Conservation (phyloP, 805 yeast species). For the Pichia membranifaciens region DNA sequence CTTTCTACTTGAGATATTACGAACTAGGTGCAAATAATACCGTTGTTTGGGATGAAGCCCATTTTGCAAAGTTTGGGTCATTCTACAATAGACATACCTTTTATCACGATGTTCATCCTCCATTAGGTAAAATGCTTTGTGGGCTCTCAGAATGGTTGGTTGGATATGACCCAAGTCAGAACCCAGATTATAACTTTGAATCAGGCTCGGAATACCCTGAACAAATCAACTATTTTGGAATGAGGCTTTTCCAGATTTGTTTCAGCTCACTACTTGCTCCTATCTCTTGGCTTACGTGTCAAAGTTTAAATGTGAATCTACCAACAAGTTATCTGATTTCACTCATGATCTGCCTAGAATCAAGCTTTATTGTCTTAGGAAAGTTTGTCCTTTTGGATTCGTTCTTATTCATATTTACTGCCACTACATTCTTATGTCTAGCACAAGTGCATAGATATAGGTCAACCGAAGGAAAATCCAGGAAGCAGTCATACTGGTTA, state of each 20-base stretch:
- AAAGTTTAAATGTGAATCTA: slow-evolving; percentile 46
- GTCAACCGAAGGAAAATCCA: slow-evolving; percentile 32
- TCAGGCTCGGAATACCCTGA: slow-evolving; percentile 63
- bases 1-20: slow-evolving; percentile 54
- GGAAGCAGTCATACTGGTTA: slow-evolving; percentile 49
- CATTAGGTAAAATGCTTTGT: slow-evolving; percentile 88
- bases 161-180: slow-evolving; percentile 37
- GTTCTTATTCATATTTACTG: slow-evolving; percentile 69
- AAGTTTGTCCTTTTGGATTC: slow-evolving; percentile 74
- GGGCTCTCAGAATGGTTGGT: slow-evolving; percentile 67
- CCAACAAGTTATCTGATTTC: slow-evolving; percentile 56
- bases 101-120: slow-evolving; percentile 97
- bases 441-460: slow-evolving; percentile 48
- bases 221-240: slow-evolving; percentile 50
- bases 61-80: slow-evolving; percentile 92
- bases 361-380: slow-evolving; percentile 62
- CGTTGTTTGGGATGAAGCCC: slow-evolving; percentile 90
- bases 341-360: slow-evolving; percentile 59
- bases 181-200: slow-evolving; percentile 61
- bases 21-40: slow-evolving; percentile 49
- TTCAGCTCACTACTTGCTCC: slow-evolving; percentile 67
- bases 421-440: slow-evolving; percentile 59
- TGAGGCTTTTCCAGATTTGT: slow-evolving; percentile 67
- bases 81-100: slow-evolving; percentile 82
- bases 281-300: slow-evolving; percentile 63